Base-by-base conservation (phyloP, 1,284 basidiomycete genomes). In the Moniliella sp. region DNA sequence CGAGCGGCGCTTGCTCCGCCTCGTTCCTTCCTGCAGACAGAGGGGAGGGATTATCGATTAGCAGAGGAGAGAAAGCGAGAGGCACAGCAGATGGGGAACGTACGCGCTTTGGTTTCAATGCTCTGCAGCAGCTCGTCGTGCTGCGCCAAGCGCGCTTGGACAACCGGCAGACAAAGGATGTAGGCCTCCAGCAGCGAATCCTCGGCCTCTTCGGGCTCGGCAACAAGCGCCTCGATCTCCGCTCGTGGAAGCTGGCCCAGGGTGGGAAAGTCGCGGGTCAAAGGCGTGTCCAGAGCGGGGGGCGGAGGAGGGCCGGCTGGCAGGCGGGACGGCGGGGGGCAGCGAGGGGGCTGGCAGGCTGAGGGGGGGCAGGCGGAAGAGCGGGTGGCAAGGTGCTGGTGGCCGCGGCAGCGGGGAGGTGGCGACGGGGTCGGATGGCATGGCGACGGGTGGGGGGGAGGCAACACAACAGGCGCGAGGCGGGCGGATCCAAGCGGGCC, bases 31-130 rank as follows among this genome's bases (percentile, higher is more conserved):
- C 28, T 25, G n/a, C n/a, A 32, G 3, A 3, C 10, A 16, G 2
- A 23, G 15, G 30, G 30, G 15, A 18, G 23, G 5, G 16, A 14
- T 13, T 19, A 16, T 11, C 16, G 29, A 8, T 7, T 4, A 15
- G 16, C 4, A 4, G 11, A 7, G 29, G 4, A 30, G 5, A n/a
- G 18, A 13, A 13, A 13, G 8, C 3, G 12, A 15, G 15, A 5
- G 13, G 17, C 11, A 3, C 1, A 7, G 15, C 4, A 3, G 14
- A n/a, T 5, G 15, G 12, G 21, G 15, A 13, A 33, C 42, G 15
- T 32, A 43, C 41, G 31, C 4, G 52, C 52, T 21, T 45, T 49
- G 17, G 32, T 15, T 33, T 53, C 50, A 28, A 42, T 44, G 7
- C 25, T 12, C 18, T 39, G 34, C 1, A 53, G 30, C 4, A 54